Conservation (phyloP, 768 basidiomycete species). For the Lentinula guzmanii region DNA sequence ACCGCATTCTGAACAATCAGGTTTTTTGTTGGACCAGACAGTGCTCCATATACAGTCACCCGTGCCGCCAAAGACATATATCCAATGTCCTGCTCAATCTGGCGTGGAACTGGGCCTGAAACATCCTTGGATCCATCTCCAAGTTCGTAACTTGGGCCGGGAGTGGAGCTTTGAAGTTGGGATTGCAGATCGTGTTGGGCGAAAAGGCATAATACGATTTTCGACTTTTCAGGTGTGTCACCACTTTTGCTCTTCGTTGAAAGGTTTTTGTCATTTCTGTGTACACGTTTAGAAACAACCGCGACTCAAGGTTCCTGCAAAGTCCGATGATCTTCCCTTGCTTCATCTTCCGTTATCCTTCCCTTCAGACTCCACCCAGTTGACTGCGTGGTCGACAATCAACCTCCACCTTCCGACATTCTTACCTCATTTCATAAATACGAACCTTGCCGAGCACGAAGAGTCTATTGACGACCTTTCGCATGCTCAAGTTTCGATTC, state of each 20-base stretch:
- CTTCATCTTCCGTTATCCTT: constrained; percentile 70
- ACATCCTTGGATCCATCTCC: constrained; percentile 71
- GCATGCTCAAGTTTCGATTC: constrained; percentile 18
- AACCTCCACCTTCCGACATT: constrained; percentile 53
- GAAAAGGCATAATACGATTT: constrained; percentile 55
- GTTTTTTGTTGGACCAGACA: constrained; percentile 47
- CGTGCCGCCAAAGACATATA: constrained; percentile 58
- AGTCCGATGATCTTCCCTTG: constrained; percentile 38
- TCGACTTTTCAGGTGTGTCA: constrained; percentile 74
- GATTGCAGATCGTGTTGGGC: constrained; percentile 55
- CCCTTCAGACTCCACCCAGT: constrained; percentile 44
- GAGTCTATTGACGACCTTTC: constrained; percentile 10
- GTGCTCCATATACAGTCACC: constrained; percentile 81
- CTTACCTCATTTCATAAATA: constrained; percentile 49
- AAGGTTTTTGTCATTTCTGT: not conserved
- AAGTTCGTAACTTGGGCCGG: constrained; percentile 60
- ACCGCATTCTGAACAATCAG: constrained; percentile 26
- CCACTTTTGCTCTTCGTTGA: constrained; percentile 12
- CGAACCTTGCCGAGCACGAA: constrained; percentile 14
- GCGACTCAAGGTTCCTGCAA: constrained; percentile 33
- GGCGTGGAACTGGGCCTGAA: constrained; percentile 46
- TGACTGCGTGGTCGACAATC: constrained; percentile 70
- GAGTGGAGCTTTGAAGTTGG: constrained; percentile 78
- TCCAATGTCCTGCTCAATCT: constrained; percentile 49
- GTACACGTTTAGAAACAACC: constrained; percentile 44